Percentiles rank a stretch among this genome's conserved stretches.
Evolutionary conservation across 352 stramenopile species (phyloP).

Genomic region (Plasmopara viticola): DNA sequence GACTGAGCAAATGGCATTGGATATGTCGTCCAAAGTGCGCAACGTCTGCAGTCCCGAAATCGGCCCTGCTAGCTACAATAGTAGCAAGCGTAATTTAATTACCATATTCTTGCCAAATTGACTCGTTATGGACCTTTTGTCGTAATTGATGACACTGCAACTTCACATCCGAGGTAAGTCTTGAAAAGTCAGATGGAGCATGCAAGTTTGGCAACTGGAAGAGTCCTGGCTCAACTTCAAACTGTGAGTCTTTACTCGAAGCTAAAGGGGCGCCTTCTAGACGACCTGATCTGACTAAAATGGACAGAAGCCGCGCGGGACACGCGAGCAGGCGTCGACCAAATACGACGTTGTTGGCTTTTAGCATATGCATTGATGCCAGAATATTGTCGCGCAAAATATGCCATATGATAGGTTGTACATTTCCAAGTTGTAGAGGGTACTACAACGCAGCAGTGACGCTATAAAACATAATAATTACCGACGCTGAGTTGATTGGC

Average conservation of each 20-base stretch:
- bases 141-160: conserved; percentile 48
- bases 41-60: conserved; percentile 63
- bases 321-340: conserved; percentile 10
- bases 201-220: conserved; percentile 68
- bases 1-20: conserved; percentile 92
- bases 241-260: conserved; percentile 8
- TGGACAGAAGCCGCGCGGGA: conserved; percentile 20
- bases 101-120: not conserved
- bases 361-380: too few species aligned
- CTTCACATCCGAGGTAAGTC: conserved; percentile 54
- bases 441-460: too few species aligned
- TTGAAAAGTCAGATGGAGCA: conserved; percentile 48
- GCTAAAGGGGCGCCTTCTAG: conserved; percentile 6
- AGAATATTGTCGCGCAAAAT: too few species aligned
- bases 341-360: not conserved
- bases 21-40: conserved; percentile 90
- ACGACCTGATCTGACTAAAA: conserved; percentile 14
- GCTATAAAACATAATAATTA: too few species aligned
- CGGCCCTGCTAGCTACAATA: conserved; percentile 38
- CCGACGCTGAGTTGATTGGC: too few species aligned
- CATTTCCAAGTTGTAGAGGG: too few species aligned
- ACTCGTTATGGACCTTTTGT: conserved; percentile 32
- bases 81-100: not conserved
- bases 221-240: conserved; percentile 35
- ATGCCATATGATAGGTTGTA: too few species aligned